Evolutionary conservation across 257 asterid species (phyloP), one percentile per base, ranked within the genome.

Genomic region (Primulina eburnea): DNA sequence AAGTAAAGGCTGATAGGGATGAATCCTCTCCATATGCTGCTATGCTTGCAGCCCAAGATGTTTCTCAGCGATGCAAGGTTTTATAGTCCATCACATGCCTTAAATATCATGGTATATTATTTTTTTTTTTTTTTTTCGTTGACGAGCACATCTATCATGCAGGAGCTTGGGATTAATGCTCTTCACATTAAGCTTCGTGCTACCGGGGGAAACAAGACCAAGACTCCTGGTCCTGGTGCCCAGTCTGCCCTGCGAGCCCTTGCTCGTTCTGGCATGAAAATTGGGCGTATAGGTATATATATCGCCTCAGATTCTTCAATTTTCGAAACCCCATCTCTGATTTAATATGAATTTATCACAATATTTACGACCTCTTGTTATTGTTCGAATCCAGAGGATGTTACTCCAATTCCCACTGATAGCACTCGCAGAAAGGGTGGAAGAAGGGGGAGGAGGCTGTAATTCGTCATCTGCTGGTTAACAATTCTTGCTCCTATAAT

Each of bases 11-110:
- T 60, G 96, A 92, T 59, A 86, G 98, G 73, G 98, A 92, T 76
- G 98, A 92, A 64, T 92, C 98, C 29, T 92, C 98, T 64, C 98
- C 98, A 3, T 91, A 91, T 75, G 97, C 96, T 2, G 97, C 97
- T 78, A 91, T 91, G 97, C 95, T 91, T 89, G 97, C 96, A 4
- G 95, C 97, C 14, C 97, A 89, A 69, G 97, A 91, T 74, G 87
- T 91, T 61, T 75, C 98, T 11, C 85, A 78, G 66, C 81, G 98
- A 83, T 92, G 96, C 98, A 92, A 92, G 98, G 96, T 90, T 33
- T 9, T 16, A 11, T 2, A 28, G 21, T 67, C 21, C 43, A 47
- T 6, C 34, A 29, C 16, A n/a, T 8, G 30, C 30, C 70, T 18
- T 17, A 10, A 2, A 16, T 34, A 2, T 8, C n/a, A 14, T 37